phyloP scores from a whole-genome alignment of 176 grass and related monocot genomes.

The Zoysia pacifica region DNA sequence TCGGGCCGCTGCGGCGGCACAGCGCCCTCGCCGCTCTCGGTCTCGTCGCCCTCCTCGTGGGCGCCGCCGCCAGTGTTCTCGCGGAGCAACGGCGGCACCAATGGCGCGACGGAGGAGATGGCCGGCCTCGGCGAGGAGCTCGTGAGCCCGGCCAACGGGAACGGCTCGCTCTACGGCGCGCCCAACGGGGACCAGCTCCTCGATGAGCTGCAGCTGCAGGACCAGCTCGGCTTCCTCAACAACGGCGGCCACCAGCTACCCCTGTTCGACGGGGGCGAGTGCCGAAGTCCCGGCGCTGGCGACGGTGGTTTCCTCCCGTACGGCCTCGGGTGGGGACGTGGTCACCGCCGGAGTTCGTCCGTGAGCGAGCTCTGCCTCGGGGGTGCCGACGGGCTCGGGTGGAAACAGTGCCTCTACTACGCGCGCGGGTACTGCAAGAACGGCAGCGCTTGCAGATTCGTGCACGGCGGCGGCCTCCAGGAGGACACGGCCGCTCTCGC shows the following conservation, averaged over 20 bases:
- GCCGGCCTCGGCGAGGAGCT: constrained; percentile 59
- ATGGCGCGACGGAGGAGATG: constrained; percentile 49
- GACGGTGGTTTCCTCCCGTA: constrained; percentile 40
- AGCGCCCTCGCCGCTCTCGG: constrained; percentile 57
- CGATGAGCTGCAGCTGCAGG: constrained; percentile 82
- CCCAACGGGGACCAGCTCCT: constrained; percentile 32
- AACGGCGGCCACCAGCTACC: constrained; percentile 43
- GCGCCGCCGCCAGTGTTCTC: constrained; percentile 65
- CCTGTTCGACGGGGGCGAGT: constrained; percentile 42
- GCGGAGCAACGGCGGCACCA: constrained; percentile 46
- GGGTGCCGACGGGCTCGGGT: constrained; percentile 50
- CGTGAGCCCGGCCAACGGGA: constrained; percentile 49
- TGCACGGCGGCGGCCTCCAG: constrained; percentile 62
- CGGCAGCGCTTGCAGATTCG: constrained; percentile 75
- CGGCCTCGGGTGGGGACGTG: constrained; percentile 33
- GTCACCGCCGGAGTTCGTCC: constrained; percentile 74
- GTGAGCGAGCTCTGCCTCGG: constrained; percentile 83
- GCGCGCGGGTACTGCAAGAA: constrained; percentile 97
- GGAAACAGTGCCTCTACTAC: constrained; percentile 95
- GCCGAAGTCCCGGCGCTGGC: constrained; percentile 38
- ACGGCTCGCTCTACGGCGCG: not conserved
- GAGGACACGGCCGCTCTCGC: constrained; percentile 52
- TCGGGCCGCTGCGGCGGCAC: constrained; percentile 54
- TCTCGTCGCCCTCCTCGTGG: constrained; percentile 74
- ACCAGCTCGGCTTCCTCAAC: constrained; percentile 80